Evolutionary conservation across 495 filamentous ascomycete species (phyloP).

Genomic region (Neurospora africana): DNA sequence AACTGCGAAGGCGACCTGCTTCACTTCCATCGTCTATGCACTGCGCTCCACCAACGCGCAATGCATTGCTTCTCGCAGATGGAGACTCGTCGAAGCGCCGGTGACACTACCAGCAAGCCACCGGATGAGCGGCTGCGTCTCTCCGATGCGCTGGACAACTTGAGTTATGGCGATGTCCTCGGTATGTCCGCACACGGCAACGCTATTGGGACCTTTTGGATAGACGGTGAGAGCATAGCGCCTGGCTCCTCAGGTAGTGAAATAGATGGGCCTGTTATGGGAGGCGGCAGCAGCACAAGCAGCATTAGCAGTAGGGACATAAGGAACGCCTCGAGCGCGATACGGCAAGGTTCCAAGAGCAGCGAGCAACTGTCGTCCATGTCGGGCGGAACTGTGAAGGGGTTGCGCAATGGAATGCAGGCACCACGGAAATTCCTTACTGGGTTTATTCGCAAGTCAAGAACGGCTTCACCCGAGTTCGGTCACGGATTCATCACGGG

Average conservation of each 20-base stretch:
- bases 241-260: conserved; percentile 41
- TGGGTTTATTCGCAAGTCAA: conserved; percentile 34
- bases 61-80: conserved; percentile 24
- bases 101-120: conserved; percentile 57
- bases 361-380: conserved; percentile 20
- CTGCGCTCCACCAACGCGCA: conserved; percentile 60
- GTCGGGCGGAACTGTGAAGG: conserved; percentile 25
- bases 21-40: conserved; percentile 65
- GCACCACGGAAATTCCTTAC: conserved; percentile 35
- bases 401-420: conserved; percentile 27
- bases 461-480: conserved; percentile 18
- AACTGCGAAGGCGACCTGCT: conserved; percentile 51
- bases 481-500: neutral
- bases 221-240: conserved; percentile 26
- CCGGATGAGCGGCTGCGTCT: conserved; percentile 52
- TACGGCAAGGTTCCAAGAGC: conserved; percentile 29
- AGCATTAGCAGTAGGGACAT: conserved; percentile 30
- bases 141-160: conserved; percentile 64
- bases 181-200: conserved; percentile 21
- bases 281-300: conserved; percentile 18
- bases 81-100: conserved; percentile 16
- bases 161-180: conserved; percentile 38
- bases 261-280: conserved; percentile 24
- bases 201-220: conserved; percentile 20
- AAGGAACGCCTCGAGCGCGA: conserved; percentile 29